A percentile compares a stretch with the other conserved stretches of the same genome.
phyloP scores from a whole-genome alignment of 106 monocot genomes.

The Amphibolis antarctica region DNA sequence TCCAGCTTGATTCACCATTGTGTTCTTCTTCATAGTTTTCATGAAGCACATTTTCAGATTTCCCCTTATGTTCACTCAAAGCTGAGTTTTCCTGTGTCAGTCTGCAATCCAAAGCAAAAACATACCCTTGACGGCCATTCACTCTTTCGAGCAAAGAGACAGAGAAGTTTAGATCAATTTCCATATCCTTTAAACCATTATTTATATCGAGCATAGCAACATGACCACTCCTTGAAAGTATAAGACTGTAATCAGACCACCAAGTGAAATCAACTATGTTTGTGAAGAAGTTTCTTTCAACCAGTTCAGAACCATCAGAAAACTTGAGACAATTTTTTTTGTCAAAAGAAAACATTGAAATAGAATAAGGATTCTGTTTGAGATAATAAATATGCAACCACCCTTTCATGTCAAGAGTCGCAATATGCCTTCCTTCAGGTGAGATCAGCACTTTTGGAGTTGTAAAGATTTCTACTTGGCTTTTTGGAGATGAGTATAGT shows the following conservation, averaged over 20 bases:
- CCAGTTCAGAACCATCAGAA: conserved; percentile 6
- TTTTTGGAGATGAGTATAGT: conserved; percentile 41
- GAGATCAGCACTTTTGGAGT: conserved; percentile 64
- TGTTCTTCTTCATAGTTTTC: conserved; percentile 6
- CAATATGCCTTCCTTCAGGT: conserved; percentile 50
- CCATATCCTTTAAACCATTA: conserved; percentile 23
- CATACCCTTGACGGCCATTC: conserved; percentile 26
- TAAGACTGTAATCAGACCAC: conserved; percentile 69
- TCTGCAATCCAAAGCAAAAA: conserved; percentile 49
- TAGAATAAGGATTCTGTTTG: conserved; percentile 22
- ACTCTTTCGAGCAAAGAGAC: conserved; percentile 44
- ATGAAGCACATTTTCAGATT: neutral
- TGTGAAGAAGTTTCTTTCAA: conserved; percentile 18
- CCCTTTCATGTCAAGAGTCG: conserved; percentile 53
- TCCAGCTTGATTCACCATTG: conserved; percentile 39
- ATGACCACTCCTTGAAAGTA: conserved; percentile 37
- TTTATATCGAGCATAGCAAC: conserved; percentile 51
- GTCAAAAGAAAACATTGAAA: conserved; percentile 36
- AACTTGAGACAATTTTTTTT: neutral
- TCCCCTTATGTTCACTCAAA: conserved; percentile 10
- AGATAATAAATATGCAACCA: conserved; percentile 45
- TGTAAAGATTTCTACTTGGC: conserved; percentile 9
- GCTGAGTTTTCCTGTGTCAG: conserved; percentile 10
- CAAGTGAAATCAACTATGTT: conserved; percentile 55
- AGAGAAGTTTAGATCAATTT: conserved; percentile 29